These are phyloP conservation scores for Trametes maxima DNA, from an alignment of 768 basidiomycete genomes.

Conservation along the genomic window DNA sequence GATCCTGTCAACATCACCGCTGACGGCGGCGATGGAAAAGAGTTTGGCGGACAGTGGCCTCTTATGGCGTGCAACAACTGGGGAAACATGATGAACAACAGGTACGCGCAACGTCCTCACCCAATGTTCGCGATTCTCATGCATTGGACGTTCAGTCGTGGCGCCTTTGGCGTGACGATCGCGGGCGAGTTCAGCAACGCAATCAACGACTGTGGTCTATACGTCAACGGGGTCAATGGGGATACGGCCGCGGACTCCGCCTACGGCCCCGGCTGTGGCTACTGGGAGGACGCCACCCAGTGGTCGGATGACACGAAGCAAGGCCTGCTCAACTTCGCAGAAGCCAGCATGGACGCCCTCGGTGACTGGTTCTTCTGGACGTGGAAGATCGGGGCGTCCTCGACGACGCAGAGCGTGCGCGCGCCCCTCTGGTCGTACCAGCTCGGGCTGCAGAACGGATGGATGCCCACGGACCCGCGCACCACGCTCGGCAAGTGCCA, in stretches of 20 bases:
- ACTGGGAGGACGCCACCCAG: conserved; percentile 48
- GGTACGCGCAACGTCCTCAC: conserved; percentile 32
- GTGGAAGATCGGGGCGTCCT: conserved; percentile 72
- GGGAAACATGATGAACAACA: conserved; percentile 38
- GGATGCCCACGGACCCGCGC: conserved; percentile 76
- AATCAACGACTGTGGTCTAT: conserved; percentile 65
- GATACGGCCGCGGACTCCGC: conserved; percentile 24
- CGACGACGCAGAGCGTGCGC: conserved; percentile 46
- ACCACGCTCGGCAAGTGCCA: conserved; percentile 62
- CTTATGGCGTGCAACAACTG: conserved; percentile 42
- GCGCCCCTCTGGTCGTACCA: conserved; percentile 71
- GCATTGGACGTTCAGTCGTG: conserved; percentile 36
- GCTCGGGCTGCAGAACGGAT: conserved; percentile 69
- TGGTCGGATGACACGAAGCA: conserved; percentile 54
- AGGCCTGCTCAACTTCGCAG: conserved; percentile 52
- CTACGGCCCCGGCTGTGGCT: conserved; percentile 38
- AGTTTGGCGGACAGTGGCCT: conserved; percentile 34
- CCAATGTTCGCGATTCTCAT: neutral
- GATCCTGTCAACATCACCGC: conserved; percentile 45
- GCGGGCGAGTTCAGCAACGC: conserved; percentile 77
- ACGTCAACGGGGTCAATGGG: conserved; percentile 35
- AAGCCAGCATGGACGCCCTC: conserved; percentile 65
- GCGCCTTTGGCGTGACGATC: conserved; percentile 64
- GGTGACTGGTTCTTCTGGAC: conserved; percentile 78
- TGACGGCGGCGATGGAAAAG: conserved; percentile 34